Conservation (phyloP, 352 stramenopile genomes). For the Globisporangium nodosum region DNA sequence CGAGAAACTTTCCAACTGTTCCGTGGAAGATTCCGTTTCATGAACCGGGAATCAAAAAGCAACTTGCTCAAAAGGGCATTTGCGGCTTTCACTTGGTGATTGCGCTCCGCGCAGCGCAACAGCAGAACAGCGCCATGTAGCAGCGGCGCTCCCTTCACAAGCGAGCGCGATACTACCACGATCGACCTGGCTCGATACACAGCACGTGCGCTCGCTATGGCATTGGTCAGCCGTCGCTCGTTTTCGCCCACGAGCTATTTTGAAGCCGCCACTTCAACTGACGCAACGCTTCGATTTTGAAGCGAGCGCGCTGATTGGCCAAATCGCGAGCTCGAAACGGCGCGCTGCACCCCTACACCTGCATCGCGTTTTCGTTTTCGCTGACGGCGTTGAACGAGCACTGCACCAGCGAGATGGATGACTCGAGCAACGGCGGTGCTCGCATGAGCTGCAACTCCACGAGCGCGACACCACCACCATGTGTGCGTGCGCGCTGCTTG, state of each 20-base stretch:
- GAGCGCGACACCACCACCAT: no score
- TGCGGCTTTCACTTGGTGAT: not conserved
- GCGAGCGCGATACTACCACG: no score
- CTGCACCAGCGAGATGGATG: no score
- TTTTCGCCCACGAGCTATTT: not conserved
- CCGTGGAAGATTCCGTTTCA: conserved; percentile 3
- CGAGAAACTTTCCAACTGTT: not conserved
- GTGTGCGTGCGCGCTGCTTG: no score
- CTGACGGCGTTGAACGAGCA: not conserved
- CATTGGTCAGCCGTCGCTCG: no score
- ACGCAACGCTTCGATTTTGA: not conserved
- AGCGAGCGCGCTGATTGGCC: not conserved
- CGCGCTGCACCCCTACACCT: not conserved
- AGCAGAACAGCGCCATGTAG: not conserved
- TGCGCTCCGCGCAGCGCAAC: not conserved
- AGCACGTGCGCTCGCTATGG: no score
- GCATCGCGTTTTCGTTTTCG: not conserved
- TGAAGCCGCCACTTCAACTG: not conserved
- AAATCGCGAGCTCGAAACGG: not conserved
- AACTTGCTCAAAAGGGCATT: not conserved
- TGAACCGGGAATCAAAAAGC: not conserved
- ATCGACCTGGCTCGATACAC: no score
- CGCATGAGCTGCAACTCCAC: no score
- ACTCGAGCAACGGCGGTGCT: no score
- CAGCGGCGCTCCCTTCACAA: no score